Percentiles rank a stretch among this genome's conserved stretches.
Evolutionary conservation across 202 grass and related monocot genomes (phyloP).

Genomic region (Eragrostis tef): DNA sequence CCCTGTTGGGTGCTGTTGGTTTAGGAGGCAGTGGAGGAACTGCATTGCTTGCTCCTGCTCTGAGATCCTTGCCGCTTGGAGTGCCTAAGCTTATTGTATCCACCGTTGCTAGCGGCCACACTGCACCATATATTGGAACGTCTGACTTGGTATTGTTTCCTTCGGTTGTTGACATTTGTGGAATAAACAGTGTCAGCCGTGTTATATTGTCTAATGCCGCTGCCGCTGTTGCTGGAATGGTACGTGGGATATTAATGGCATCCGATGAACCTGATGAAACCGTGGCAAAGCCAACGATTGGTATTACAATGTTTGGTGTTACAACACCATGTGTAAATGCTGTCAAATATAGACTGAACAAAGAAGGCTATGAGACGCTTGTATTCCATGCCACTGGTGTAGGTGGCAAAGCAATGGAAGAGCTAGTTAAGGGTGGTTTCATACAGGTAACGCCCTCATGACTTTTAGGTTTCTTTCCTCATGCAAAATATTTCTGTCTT

Average conservation of each 20-base stretch:
- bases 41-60: constrained; percentile 71
- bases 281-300: constrained; percentile 63
- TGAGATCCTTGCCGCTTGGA: constrained; percentile 80
- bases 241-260: constrained; percentile 56
- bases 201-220: constrained; percentile 81
- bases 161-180: constrained; percentile 87
- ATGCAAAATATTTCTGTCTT: background rate
- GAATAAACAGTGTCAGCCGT: constrained; percentile 82
- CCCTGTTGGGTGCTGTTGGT: constrained; percentile 72
- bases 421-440: constrained; percentile 72
- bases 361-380: constrained; percentile 90
- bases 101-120: constrained; percentile 82
- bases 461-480: background rate
- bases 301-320: constrained; percentile 95
- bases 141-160: constrained; percentile 87
- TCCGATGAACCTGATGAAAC: constrained; percentile 60
- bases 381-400: constrained; percentile 96
- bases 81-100: constrained; percentile 95
- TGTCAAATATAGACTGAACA: constrained; percentile 70
- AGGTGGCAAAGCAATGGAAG: constrained; percentile 97
- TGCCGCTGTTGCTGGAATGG: constrained; percentile 76
- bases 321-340: constrained; percentile 85
- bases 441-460: constrained; percentile 72
- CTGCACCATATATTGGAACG: constrained; percentile 73
- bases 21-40: constrained; percentile 93